Conservation (phyloP, 2,329 filamentous ascomycete genomes). For the Sporothrix brunneoviolacea region DNA sequence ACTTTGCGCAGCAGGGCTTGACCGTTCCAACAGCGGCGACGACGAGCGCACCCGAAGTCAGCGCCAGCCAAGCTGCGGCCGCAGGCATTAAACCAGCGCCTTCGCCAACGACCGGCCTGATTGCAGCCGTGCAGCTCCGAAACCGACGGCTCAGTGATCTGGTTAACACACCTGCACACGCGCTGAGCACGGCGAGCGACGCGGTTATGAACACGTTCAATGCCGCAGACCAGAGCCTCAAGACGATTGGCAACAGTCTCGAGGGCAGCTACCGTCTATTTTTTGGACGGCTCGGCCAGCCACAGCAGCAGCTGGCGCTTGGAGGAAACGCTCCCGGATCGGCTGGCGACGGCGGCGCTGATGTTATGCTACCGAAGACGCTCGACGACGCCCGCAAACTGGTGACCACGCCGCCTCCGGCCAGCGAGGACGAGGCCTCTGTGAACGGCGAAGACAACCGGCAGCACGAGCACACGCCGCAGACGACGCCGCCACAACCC, state of each 20-base stretch:
- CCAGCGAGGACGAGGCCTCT: constrained; percentile 52
- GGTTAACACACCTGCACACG: constrained; percentile 75
- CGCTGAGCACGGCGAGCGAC: constrained; percentile 75
- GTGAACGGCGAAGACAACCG: constrained; percentile 49
- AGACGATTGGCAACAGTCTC: constrained; percentile 83
- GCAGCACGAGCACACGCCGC: constrained; percentile 24
- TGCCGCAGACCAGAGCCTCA: constrained; percentile 85
- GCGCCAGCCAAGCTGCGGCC: constrained; percentile 21
- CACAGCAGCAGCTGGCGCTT: constrained; percentile 28
- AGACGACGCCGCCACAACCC: constrained; percentile 2
- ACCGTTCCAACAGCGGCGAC: constrained; percentile 24
- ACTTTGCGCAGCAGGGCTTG: constrained; percentile 35
- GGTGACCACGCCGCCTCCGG: constrained; percentile 63
- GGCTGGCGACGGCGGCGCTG: neutral
- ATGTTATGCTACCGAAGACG: constrained; percentile 71
- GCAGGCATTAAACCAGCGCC: constrained; percentile 28
- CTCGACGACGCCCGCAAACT: constrained; percentile 88
- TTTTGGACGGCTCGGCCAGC: constrained; percentile 78
- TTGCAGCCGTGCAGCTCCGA: constrained; percentile 45
- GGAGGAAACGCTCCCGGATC: constrained; percentile 57
- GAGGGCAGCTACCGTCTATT: constrained; percentile 93
- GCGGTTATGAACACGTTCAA: constrained; percentile 79
- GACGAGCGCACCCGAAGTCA: constrained; percentile 28
- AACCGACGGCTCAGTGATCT: constrained; percentile 78
- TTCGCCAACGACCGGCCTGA: constrained; percentile 35